Percentiles rank a stretch among this genome's conserved stretches.
These are phyloP conservation scores for Eragrostis curvula DNA, from an alignment of 176 grass and related monocot species.

Conservation along the genomic window DNA sequence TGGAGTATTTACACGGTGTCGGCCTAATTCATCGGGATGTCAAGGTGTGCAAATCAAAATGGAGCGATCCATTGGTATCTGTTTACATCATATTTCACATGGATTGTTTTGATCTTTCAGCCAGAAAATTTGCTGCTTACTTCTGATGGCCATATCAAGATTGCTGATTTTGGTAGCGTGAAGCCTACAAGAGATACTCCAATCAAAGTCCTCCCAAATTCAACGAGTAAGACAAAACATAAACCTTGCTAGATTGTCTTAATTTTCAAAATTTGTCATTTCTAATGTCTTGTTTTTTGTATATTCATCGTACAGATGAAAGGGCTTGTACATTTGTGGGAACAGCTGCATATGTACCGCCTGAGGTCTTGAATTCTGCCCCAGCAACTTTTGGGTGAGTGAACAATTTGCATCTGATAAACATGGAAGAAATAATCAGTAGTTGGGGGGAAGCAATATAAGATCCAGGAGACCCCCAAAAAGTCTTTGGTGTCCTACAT, in stretches of 20 bases:
- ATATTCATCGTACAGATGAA: slow-evolving; percentile 60
- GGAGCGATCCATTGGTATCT: neutral
- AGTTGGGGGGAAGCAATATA: neutral
- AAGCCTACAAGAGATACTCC: slow-evolving; percentile 81
- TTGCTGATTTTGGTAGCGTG: slow-evolving; percentile 98
- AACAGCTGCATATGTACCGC: slow-evolving; percentile 95
- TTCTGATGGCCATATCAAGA: slow-evolving; percentile 88
- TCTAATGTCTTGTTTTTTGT: slow-evolving; percentile 7
- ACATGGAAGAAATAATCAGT: neutral
- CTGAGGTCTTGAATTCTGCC: slow-evolving; percentile 93
- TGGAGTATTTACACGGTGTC: slow-evolving; percentile 84
- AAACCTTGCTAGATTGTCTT: neutral
- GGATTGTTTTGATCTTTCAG: slow-evolving; percentile 51
- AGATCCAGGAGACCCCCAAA: no score
- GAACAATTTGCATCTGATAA: slow-evolving; percentile 19
- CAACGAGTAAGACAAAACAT: slow-evolving; percentile 67
- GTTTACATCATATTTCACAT: neutral
- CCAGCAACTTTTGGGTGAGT: slow-evolving; percentile 93
- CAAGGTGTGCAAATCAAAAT: slow-evolving; percentile 53
- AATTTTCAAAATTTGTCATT: slow-evolving; percentile 7
- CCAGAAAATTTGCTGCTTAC: slow-evolving; percentile 96
- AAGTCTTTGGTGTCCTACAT: no score
- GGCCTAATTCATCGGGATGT: slow-evolving; percentile 95
- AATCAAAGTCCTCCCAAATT: slow-evolving; percentile 92
- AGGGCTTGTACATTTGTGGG: slow-evolving; percentile 98